Base-by-base conservation (phyloP, 208 protist species). In the Leishmania mexicana region DNA sequence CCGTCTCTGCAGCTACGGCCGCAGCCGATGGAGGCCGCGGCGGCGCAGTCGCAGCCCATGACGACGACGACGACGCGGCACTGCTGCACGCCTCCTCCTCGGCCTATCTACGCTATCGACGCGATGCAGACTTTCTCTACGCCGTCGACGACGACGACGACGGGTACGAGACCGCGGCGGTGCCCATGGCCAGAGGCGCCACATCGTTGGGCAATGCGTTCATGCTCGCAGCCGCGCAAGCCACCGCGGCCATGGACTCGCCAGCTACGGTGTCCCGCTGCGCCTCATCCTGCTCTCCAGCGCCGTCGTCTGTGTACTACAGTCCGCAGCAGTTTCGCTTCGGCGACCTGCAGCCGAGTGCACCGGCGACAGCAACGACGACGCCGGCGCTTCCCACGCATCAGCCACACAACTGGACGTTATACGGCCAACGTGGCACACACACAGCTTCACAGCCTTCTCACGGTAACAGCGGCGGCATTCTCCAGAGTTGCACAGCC, bases 91-190 rank as follows among this genome's bases (percentile, higher is more conserved):
- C 75, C 54, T 68, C 75, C 65, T 40, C 75, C 35, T 54, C 70
- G 7, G 81, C 77, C 0, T 74, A 75, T 31, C 35, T 85, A 53
- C 73, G 31, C 31, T 85, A 85, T 67, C 72, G 42, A 19, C 76
- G 71, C 6, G 70, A 85, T 57, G 60, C 58, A 10, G 77, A 85
- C 47, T 85, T 85, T 64, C 77, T 85, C 10, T 81, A 76, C 58
- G 57, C 76, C 28, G 82, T 85, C 17, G 82, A 81, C 38, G 72
- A 40, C 7, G 72, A 40, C 7, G 75, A 53, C 13, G 75, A 80
- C 45, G 35, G 19, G 67, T 45, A 31, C 49, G 67, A 64, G 67
- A 6, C 72, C n/a, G 65, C 24, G 17, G 75, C 54, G 54, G 31
- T 8, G 28, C 49, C n/a, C 11, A 75, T 8, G 47, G 11, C 45